Conservation (phyloP, 139 green algal species). For the Micromonas commoda region DNA sequence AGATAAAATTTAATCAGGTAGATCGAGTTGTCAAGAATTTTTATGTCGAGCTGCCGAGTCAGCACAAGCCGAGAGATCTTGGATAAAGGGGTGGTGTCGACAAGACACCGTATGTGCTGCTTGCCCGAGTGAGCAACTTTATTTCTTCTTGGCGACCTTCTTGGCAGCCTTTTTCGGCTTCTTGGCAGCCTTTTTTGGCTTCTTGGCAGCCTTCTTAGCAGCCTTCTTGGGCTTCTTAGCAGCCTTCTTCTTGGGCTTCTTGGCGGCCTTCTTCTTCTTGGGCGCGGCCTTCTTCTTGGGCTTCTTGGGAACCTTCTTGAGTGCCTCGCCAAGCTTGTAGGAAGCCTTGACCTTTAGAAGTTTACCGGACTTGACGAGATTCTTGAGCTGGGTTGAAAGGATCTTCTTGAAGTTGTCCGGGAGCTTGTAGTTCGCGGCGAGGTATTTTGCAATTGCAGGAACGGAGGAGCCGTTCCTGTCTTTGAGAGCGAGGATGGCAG, state of each 20-base stretch:
- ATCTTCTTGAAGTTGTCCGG: conserved; percentile 54
- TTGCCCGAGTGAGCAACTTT: no score
- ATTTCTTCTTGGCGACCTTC: conserved; percentile 11
- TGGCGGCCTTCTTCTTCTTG: conserved; percentile 12
- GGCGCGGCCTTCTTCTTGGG: conserved; percentile 4
- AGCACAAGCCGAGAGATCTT: no score
- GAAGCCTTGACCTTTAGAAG: conserved; percentile 64
- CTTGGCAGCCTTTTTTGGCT: not conserved
- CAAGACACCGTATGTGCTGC: no score
- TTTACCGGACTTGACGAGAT: conserved; percentile 47
- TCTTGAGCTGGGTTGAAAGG: conserved; percentile 44
- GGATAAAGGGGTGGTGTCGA: no score
- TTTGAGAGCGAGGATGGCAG: conserved; percentile 66
- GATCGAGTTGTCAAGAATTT: no score
- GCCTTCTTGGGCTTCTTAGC: not conserved
- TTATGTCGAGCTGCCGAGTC: no score
- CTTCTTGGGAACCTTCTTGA: conserved; percentile 42
- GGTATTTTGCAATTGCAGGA: conserved; percentile 69
- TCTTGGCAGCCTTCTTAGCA: not conserved
- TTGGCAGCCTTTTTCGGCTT: conserved; percentile 11
- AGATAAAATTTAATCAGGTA: no score
- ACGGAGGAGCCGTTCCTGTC: conserved; percentile 60
- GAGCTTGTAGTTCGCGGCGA: conserved; percentile 57
- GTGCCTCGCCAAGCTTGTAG: conserved; percentile 59
- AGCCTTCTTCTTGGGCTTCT: conserved; percentile 13